Evolutionary conservation across 305 asterid species (phyloP).

Genomic region (Fraxinus nigra): DNA sequence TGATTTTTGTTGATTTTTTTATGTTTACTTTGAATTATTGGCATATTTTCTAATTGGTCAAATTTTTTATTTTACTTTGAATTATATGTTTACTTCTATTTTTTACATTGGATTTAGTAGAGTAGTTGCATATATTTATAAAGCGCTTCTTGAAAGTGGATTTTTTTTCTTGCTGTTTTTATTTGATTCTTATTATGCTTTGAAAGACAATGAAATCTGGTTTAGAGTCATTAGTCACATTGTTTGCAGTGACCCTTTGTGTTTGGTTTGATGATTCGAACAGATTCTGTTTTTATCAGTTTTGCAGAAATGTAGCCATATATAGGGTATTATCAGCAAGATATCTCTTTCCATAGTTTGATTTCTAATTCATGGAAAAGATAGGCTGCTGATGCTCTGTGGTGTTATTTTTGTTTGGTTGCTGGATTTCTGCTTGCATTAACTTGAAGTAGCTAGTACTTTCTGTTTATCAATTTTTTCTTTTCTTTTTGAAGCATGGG

Average conservation of each 20-base stretch:
- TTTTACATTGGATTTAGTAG: not conserved
- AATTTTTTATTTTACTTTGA: not conserved
- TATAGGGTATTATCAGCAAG: not conserved
- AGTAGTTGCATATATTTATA: not conserved
- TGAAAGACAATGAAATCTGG: not conserved
- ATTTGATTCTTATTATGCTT: not conserved
- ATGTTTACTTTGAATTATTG: constrained; percentile 1
- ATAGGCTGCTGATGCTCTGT: not conserved
- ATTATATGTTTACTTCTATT: not conserved
- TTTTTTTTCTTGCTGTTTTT: constrained; percentile 1
- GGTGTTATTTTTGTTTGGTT: not conserved
- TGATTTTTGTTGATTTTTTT: constrained; percentile 11
- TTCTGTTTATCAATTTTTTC: constrained; percentile 12
- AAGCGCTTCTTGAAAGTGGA: not conserved
- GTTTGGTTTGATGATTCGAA: constrained; percentile 15
- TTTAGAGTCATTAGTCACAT: not conserved
- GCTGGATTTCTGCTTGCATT: not conserved
- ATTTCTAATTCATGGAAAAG: not conserved
- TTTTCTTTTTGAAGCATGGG: constrained; percentile 42
- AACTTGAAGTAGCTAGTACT: not conserved
- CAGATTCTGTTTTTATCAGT: constrained; percentile 1
- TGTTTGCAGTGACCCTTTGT: not conserved
- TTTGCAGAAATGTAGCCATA: not conserved
- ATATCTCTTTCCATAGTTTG: constrained; percentile 14
- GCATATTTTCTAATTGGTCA: constrained; percentile 14